Evolutionary conservation across 1,139 yeast species (phyloP), one percentile per base, ranked within the genome.

Genomic region (Magnusiomyces suaveolens): DNA sequence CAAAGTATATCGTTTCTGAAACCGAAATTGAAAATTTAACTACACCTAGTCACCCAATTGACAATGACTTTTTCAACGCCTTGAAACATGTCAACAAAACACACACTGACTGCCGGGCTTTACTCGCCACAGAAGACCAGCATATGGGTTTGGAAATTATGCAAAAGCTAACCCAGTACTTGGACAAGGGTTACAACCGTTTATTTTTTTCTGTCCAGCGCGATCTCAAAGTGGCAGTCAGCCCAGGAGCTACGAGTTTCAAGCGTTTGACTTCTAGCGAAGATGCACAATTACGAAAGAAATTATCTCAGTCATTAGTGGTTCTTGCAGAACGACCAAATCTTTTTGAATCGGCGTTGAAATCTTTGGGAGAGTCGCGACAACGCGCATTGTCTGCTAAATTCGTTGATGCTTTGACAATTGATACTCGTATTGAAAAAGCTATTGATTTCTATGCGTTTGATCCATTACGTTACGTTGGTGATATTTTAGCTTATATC

Each of bases 401-500:
- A 62, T 82, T 78, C 68, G 69, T 83, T 57, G 73, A 74, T 26
- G 78, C 80, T 23, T 75, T 88, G 16, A 77, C 84, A 0, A 79
- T 77, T 25, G 75, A 81, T 33, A 63, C 63, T 24, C 54, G 59
- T 56, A 57, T 63, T 16, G 60, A 66, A 16, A 70, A 81, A 57
- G 86, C 90, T 1, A 73, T 87, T 24, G 77, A 80, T 49, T 71
- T 84, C 51, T 78, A 84, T 12, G 84, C 90, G 0, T 87, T 84
- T 66, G 97, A 92, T 67, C 87, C 96, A 1, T 73, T 82, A 21
- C 75, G 96, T 56, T 89, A 83, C 62, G 76, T 87, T 21, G 96
- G 97, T 29, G 97, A 89, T 66, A 77, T 92, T 36, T 72, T 92
- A 49, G 98, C 98, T 0, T 87, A 87, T 72, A 77, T 90, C 16